These are phyloP conservation scores for Botrytis squamosa DNA, from an alignment of 2,329 filamentous ascomycete genomes.

Conservation along the genomic window DNA sequence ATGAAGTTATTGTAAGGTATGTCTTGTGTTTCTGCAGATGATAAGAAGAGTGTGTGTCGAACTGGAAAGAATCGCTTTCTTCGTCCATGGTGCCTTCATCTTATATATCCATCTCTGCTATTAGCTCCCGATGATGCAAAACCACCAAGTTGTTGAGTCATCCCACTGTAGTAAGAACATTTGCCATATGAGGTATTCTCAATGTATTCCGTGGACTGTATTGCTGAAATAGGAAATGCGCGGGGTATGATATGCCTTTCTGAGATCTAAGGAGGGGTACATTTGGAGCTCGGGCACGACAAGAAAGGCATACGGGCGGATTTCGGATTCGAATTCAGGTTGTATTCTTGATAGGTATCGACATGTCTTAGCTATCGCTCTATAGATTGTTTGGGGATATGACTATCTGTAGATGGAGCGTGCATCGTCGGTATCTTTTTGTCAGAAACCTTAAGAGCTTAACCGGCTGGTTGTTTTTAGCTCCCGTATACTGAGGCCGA, in stretches of 20 bases:
- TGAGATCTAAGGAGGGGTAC: neutral
- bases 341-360: neutral
- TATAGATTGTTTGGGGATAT: neutral
- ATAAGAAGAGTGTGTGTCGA: conserved; percentile 23
- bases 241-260: neutral
- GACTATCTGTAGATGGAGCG: neutral
- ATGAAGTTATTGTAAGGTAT: conserved; percentile 19
- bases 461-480: neutral
- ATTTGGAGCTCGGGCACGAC: neutral
- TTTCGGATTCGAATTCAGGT: neutral
- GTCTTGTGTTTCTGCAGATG: conserved; percentile 19
- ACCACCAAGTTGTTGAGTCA: conserved; percentile 17
- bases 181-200: conserved; percentile 18
- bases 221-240: conserved; percentile 21
- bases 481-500: too few relatives aligned
- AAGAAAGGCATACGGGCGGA: neutral
- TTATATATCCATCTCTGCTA: conserved; percentile 21
- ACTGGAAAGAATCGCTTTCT: conserved; percentile 27
- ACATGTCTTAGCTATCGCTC: neutral
- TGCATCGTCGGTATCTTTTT: neutral
- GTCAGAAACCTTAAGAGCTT: neutral
- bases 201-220: conserved; percentile 18
- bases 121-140: conserved; percentile 16
- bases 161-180: conserved; percentile 26
- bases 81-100: conserved; percentile 17